Evolutionary conservation across 495 filamentous ascomycete species (phyloP).

Genomic region (Staphylotrichum tortipilum): DNA sequence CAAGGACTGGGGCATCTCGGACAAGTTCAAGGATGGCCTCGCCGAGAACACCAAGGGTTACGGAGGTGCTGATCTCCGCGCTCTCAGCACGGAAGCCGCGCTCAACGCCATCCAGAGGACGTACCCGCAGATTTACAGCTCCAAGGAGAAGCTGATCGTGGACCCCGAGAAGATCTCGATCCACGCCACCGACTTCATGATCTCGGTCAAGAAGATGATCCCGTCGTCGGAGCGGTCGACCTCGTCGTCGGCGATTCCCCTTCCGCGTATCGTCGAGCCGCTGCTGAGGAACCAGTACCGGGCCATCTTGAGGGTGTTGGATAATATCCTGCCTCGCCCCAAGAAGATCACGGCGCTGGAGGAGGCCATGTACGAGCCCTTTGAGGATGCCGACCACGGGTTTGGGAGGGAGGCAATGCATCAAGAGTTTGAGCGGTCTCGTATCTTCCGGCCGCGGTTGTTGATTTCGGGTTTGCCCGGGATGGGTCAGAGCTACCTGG

Average conservation of each 20-base stretch:
- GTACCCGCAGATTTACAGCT: constrained; percentile 92
- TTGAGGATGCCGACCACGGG: constrained; percentile 61
- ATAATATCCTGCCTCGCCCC: constrained; percentile 69
- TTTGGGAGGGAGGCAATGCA: constrained; percentile 79
- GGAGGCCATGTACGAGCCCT: constrained; percentile 89
- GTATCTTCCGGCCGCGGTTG: constrained; percentile 81
- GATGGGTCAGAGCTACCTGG: constrained; percentile 92
- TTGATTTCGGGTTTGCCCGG: constrained; percentile 69
- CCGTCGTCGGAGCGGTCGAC: constrained; percentile 87
- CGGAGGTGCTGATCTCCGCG: constrained; percentile 87
- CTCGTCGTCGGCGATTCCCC: constrained; percentile 66
- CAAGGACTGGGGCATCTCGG: constrained; percentile 77
- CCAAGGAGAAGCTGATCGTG: constrained; percentile 81
- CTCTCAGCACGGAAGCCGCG: constrained; percentile 94
- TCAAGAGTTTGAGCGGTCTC: constrained; percentile 81
- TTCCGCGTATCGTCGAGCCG: constrained; percentile 72
- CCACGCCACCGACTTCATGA: constrained; percentile 88
- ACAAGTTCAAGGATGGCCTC: constrained; percentile 70
- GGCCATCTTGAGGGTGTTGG: constrained; percentile 55
- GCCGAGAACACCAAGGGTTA: constrained; percentile 90
- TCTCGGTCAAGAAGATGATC: constrained; percentile 89
- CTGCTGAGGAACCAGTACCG: constrained; percentile 64
- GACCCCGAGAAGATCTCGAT: constrained; percentile 76
- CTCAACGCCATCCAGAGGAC: constrained; percentile 94
- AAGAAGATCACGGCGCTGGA: constrained; percentile 83